Base-by-base conservation (phyloP, 768 basidiomycete species). In the Phylloporus scabripes region DNA sequence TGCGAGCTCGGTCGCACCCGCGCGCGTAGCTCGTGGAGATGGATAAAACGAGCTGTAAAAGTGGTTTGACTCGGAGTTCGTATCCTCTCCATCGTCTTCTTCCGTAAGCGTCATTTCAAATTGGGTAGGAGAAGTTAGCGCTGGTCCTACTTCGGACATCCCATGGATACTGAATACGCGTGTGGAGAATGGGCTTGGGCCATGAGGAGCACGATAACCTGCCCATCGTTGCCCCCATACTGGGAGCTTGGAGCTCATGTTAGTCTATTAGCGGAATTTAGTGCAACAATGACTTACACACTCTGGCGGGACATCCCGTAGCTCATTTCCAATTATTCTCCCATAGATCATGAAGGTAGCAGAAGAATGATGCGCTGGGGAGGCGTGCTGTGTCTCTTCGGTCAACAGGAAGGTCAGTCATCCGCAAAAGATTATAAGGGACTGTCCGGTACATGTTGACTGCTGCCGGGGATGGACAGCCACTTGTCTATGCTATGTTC, bases 211-310 rank as follows among this genome's bases (percentile, higher is more conserved):
- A 53, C 51, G 56, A 47, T 60, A 52, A 14, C 53, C 46, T 26
- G 57, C 46, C 64, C 64, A 66, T 28, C 64, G 60, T 46, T 64
- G 62, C 50, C 66, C 66, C 66, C 66, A 68, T 48, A 66, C 49
- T 14, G 64, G 60, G 28, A 68, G 52, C 64, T 66, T 57, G 44
- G 23, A 41, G 33, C 29, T 14, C 29, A 31, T 29, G 47, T 61
- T 37, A 63, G 50, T 40, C 38, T 39, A 33, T 23, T 24, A 24
- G 41, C 11, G 18, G 17, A 48, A 31, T 26, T 15, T 15, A 9
- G 17, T 28, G 45, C 17, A 46, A 42, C 33, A 40, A 46, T 6
- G 41, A 55, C 67, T 61, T 41, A 63, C 65, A 47, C 49, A 57
- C 45, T 57, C 63, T 10, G 53, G 65, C 0, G 67, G 67, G 42